Conservation (phyloP, 2,329 filamentous ascomycete species). For the Pestalotiopsis sp. region DNA sequence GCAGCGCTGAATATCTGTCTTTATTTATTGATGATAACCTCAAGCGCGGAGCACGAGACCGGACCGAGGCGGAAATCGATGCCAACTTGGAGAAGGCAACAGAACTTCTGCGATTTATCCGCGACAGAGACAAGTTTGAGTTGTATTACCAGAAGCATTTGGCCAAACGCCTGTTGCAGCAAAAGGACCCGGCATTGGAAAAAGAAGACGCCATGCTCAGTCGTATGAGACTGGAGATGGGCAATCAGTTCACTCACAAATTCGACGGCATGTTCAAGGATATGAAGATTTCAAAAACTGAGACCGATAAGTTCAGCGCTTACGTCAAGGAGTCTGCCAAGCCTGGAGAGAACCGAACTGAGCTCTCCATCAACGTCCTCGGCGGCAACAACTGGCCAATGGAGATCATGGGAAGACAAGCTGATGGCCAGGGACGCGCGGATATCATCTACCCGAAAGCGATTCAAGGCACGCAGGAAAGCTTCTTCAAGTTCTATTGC, state of each 20-base stretch:
- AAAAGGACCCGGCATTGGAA: constrained; percentile 87
- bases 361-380: constrained; percentile 82
- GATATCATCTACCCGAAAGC: constrained; percentile 74
- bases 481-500: constrained; percentile 88
- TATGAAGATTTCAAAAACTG: constrained; percentile 83
- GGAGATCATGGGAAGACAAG: constrained; percentile 74
- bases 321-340: constrained; percentile 60
- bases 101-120: constrained; percentile 81
- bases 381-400: constrained; percentile 96
- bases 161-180: constrained; percentile 82
- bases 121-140: constrained; percentile 94
- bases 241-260: constrained; percentile 89
- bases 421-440: constrained; percentile 45
- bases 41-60: constrained; percentile 90
- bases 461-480: constrained; percentile 75
- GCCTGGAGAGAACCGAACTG: constrained; percentile 64
- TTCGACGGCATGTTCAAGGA: constrained; percentile 99
- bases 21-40: constrained; percentile 97
- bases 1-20: constrained; percentile 90
- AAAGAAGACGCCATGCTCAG: constrained; percentile 95
- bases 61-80: constrained; percentile 88
- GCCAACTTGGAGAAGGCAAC: constrained; percentile 86
- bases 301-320: constrained; percentile 75
- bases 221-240: constrained; percentile 95
- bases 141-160: constrained; percentile 98